These are phyloP conservation scores for Xylaria digitata DNA, from an alignment of 2,329 filamentous ascomycete species.

Conservation along the genomic window DNA sequence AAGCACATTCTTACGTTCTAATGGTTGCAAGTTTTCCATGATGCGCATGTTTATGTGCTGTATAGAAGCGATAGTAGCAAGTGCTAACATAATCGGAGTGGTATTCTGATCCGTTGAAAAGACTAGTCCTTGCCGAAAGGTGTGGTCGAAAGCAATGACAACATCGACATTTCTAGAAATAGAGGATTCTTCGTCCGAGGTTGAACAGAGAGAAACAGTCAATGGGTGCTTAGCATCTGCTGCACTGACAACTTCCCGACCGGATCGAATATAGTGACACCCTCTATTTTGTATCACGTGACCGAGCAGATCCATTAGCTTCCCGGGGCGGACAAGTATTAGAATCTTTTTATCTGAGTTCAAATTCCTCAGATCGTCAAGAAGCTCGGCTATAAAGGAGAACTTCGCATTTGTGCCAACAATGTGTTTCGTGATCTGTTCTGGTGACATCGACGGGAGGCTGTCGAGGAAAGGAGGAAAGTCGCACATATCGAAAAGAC, in stretches of 20 bases:
- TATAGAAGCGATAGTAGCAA: slow-evolving; percentile 64
- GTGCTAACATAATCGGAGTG: slow-evolving; percentile 59
- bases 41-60: slow-evolving; percentile 66
- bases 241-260: slow-evolving; percentile 38
- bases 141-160: slow-evolving; percentile 66
- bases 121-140: slow-evolving; percentile 54
- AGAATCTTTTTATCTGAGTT: slow-evolving; percentile 60
- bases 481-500: slow-evolving; percentile 67
- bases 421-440: slow-evolving; percentile 63
- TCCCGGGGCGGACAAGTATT: slow-evolving; percentile 63
- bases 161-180: slow-evolving; percentile 59
- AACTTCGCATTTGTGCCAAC: slow-evolving; percentile 70
- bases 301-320: slow-evolving; percentile 64
- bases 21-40: slow-evolving; percentile 50
- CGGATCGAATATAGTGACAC: slow-evolving; percentile 49
- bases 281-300: slow-evolving; percentile 58
- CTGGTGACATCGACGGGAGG: slow-evolving; percentile 55
- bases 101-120: slow-evolving; percentile 43
- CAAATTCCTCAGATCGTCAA: slow-evolving; percentile 57
- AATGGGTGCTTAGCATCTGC: slow-evolving; percentile 41
- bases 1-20: slow-evolving; percentile 62
- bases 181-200: slow-evolving; percentile 52
- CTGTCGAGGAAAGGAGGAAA: slow-evolving; percentile 64
- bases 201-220: slow-evolving; percentile 57
- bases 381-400: slow-evolving; percentile 67